Evolutionary conservation across 306 rosid species (phyloP).

Genomic region (Ziziphus jujuba): DNA sequence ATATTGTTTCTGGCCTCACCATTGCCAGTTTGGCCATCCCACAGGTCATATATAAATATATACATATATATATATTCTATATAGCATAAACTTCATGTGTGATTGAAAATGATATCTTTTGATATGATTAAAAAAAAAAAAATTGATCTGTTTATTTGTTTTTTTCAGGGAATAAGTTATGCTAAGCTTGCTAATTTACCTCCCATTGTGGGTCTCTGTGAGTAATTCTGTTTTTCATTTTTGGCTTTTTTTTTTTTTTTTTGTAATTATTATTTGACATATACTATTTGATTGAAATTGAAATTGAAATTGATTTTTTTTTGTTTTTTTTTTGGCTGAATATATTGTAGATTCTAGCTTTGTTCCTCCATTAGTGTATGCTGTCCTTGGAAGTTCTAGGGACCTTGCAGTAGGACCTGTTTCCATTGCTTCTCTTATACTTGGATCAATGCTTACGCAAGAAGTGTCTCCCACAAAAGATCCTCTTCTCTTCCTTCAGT

Average conservation of each 20-base stretch:
- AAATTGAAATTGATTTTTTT: too few species aligned
- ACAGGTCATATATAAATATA: slow-evolving; percentile 66
- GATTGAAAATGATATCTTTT: not conserved
- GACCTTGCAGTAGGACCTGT: slow-evolving; percentile 99
- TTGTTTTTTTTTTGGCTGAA: not conserved
- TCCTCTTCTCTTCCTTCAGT: slow-evolving; percentile 70
- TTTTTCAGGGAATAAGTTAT: slow-evolving; percentile 82
- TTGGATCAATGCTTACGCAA: slow-evolving; percentile 82
- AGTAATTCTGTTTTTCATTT: slow-evolving; percentile 28
- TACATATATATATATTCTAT: too few species aligned
- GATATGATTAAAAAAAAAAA: not conserved
- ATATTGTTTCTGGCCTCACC: slow-evolving; percentile 89
- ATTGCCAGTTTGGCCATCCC: slow-evolving; percentile 98
- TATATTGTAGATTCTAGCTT: slow-evolving; percentile 81
- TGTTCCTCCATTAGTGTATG: slow-evolving; percentile 93
- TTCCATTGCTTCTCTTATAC: slow-evolving; percentile 86
- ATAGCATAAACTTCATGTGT: not conserved
- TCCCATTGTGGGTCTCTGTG: slow-evolving; percentile 93
- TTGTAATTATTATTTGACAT: too few species aligned
- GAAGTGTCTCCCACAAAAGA: slow-evolving; percentile 75
- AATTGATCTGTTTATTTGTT: not conserved
- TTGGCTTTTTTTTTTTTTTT: not conserved
- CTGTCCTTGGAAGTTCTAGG: slow-evolving; percentile 92
- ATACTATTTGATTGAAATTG: not conserved
- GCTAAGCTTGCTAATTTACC: slow-evolving; percentile 93